Evolutionary conservation across 345 rosid species (phyloP), one percentile per base, ranked within the genome.

Genomic region (Hibiscus syriacus): DNA sequence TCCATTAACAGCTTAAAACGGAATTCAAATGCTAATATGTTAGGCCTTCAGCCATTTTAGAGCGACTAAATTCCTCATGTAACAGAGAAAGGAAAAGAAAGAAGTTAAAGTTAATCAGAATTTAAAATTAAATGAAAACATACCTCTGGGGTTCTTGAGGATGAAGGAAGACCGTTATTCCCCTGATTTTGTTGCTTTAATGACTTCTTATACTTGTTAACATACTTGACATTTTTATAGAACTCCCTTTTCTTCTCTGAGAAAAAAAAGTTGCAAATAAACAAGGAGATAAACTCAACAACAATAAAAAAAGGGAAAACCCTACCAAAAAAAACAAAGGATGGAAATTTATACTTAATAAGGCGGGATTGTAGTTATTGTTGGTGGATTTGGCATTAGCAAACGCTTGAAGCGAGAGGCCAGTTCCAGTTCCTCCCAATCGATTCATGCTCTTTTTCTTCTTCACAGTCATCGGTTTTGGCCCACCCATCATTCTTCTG

Each of bases 391-490:
- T 90, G 38, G 84, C 73, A 70, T 85, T 88, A 17, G 90, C 94
- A 59, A 89, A 90, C 8, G 90, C 84, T 68, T 86, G 84, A 32
- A 93, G 97, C 5, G 97, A 90, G 70, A 93, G 97, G 61, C 90
- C 96, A 38, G 80, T 70, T 61, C 97, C 97, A 67, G 92, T 70
- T 59, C 97, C 98, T 65, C 97, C 89, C 43, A 90, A 72, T 68
- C 94, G 79, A 79, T 63, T 77, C 78, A 87, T 70, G 80, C 88
- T 92, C 85, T 76, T 85, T 43, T 53, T 59, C 67, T 74, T 79
- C 76, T 56, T 68, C 73, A 69, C 60, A 43, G 13, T 30, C 5
- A 29, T 38, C 34, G 69, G 64, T 67, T 64, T 77, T 41, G 81
- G 48, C 69, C 72, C 64, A n/a, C 50, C 57, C 50, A 39, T 32